Percentiles rank a stretch among this genome's conserved stretches.
Evolutionary conservation across 2,329 filamentous ascomycete genomes (phyloP).

Genomic region (Aciculosporium take): DNA sequence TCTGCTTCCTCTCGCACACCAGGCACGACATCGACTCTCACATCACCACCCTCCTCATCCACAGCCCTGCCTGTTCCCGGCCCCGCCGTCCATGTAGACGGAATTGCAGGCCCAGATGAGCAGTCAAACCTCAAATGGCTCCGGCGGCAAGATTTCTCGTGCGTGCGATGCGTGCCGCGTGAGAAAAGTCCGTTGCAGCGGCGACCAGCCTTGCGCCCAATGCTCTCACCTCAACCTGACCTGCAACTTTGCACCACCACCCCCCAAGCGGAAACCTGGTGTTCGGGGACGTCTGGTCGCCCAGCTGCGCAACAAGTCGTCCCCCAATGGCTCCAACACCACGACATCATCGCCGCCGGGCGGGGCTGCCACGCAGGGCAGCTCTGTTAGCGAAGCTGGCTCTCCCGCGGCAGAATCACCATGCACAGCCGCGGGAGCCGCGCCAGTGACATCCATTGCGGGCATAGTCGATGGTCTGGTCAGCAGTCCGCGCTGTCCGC

Average conservation of each 20-base stretch:
- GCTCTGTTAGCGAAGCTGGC: slow-evolving; percentile 3
- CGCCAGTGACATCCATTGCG: slow-evolving; percentile 13
- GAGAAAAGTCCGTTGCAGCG: slow-evolving; percentile 24
- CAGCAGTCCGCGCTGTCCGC: not conserved
- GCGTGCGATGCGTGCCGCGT: slow-evolving; percentile 25
- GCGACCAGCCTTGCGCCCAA: slow-evolving; percentile 20
- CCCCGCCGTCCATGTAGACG: slow-evolving; percentile 1
- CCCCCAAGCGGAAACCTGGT: slow-evolving; percentile 20
- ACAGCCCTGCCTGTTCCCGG: not conserved
- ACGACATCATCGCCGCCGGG: slow-evolving; percentile 3
- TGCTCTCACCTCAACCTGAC: slow-evolving; percentile 21
- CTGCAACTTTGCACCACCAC: slow-evolving; percentile 20
- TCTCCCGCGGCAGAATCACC: slow-evolving; percentile 8
- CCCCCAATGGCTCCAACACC: slow-evolving; percentile 1
- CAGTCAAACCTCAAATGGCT: slow-evolving; percentile 2
- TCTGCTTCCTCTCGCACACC: not conserved
- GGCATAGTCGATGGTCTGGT: slow-evolving; percentile 12
- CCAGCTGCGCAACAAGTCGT: slow-evolving; percentile 17
- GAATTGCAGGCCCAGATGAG: slow-evolving; percentile 5
- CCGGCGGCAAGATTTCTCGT: slow-evolving; percentile 10
- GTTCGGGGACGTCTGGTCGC: slow-evolving; percentile 22
- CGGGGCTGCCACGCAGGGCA: not conserved
- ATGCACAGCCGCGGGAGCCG: not conserved
- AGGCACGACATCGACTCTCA: not conserved
- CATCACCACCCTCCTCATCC: not conserved